Percentiles rank a stretch among this genome's conserved stretches.
Evolutionary conservation across 495 filamentous ascomycete genomes (phyloP).

Genomic region (Staphylotrichum tortipilum): DNA sequence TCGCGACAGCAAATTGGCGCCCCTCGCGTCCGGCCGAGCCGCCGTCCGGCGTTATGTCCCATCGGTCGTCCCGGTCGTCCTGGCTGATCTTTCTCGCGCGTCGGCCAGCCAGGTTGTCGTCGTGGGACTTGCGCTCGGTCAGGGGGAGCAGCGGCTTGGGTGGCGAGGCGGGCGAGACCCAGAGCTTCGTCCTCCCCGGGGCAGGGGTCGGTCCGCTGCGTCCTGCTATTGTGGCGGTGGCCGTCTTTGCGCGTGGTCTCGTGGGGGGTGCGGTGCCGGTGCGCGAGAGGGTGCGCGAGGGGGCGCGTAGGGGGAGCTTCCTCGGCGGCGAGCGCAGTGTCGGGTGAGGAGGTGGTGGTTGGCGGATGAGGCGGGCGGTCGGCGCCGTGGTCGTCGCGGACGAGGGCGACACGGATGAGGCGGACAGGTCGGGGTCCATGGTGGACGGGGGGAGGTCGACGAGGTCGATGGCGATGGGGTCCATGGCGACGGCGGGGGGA

Average conservation of each 20-base stretch:
- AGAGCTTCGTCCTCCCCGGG: conserved; percentile 21
- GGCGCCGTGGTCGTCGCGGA: no score
- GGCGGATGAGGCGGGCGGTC: conserved; percentile 17
- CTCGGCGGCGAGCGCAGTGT: conserved; percentile 12
- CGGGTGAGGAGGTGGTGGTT: conserved; percentile 9
- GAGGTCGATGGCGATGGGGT: no score
- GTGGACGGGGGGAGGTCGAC: no score
- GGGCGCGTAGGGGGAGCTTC: no score
- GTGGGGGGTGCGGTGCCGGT: no score
- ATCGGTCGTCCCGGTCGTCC: conserved; percentile 36
- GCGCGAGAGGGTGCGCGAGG: no score
- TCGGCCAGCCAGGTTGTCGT: conserved; percentile 22
- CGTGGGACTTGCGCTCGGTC: conserved; percentile 35
- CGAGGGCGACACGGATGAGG: conserved; percentile 17
- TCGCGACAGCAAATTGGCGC: conserved; percentile 84
- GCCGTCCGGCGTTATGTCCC: conserved; percentile 42
- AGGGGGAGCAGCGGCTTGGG: conserved; percentile 36
- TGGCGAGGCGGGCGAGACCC: conserved; percentile 18
- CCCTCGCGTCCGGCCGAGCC: conserved; percentile 49
- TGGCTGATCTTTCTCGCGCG: conserved; percentile 24
- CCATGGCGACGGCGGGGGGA: conserved; percentile 3
- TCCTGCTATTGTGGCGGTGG: no score
- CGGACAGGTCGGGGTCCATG: conserved; percentile 18
- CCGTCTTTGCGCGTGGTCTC: conserved; percentile 5
- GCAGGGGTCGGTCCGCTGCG: conserved; percentile 9